A percentile compares a stretch with the other conserved stretches of the same genome.
Conservation (phyloP, 129 eudicot genomes). For the Kitagawia praeruptora region DNA sequence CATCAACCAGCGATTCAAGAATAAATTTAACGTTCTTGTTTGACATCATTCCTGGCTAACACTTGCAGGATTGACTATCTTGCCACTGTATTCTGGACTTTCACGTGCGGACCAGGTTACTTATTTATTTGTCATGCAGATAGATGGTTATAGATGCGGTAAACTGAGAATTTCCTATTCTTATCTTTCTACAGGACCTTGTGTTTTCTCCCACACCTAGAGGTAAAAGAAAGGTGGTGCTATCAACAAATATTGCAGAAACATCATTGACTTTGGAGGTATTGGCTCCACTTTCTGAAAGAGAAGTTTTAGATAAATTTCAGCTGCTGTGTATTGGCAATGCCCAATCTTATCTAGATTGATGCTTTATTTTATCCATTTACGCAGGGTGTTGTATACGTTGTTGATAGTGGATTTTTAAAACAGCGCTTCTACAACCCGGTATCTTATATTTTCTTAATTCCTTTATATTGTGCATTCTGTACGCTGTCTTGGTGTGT, state of each 20-base stretch:
- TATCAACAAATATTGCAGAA: conserved; percentile 97
- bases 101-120: conserved; percentile 91
- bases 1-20: not conserved
- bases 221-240: conserved; percentile 90
- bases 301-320: not conserved
- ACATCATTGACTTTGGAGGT: conserved; percentile 97
- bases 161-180: conserved; percentile 1
- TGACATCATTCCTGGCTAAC: conserved; percentile 10
- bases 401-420: conserved; percentile 94
- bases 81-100: conserved; percentile 96
- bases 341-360: not conserved
- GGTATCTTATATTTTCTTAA: conserved; percentile 35
- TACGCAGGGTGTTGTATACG: conserved; percentile 84
- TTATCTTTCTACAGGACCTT: conserved; percentile 55
- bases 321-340: not conserved
- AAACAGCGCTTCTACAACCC: conserved; percentile 93
- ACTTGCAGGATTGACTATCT: conserved; percentile 60
- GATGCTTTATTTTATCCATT: conserved; percentile 6
- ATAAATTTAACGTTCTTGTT: not conserved
- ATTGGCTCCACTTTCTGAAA: conserved; percentile 9
- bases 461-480: not conserved
- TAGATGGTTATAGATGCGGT: not conserved
- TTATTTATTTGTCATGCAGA: not conserved
- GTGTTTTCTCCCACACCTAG: conserved; percentile 88
- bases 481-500: not conserved